phyloP scores from a whole-genome alignment of 140 eudicot species.

The Oenanthe javanica region DNA sequence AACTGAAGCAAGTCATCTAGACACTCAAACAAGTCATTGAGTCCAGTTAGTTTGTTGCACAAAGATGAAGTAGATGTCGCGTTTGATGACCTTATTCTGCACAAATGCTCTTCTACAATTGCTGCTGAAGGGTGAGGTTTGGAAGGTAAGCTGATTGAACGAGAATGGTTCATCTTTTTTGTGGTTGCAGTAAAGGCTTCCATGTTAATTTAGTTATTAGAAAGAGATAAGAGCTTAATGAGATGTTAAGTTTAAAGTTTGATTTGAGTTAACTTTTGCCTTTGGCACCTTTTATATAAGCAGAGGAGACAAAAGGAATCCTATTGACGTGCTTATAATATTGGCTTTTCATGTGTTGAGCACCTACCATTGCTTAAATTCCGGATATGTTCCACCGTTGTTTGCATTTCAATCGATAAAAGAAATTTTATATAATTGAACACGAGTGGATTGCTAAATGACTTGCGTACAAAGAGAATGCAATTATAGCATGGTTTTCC shows the following conservation, averaged over 20 bases:
- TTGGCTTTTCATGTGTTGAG: not conserved
- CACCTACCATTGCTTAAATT: not conserved
- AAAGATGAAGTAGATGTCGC: no score
- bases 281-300: slow-evolving; percentile 1
- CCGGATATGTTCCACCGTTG: not conserved
- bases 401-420: not conserved
- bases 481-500: not conserved
- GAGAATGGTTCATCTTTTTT: not conserved
- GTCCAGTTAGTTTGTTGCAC: not conserved
- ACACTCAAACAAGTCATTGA: not conserved
- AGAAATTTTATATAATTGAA: not conserved
- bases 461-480: not conserved
- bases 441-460: not conserved
- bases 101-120: not conserved
- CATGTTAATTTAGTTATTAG: not conserved
- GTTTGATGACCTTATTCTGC: no score
- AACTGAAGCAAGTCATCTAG: no score
- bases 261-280: not conserved
- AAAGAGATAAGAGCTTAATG: not conserved
- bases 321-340: not conserved
- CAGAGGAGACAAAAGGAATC: slow-evolving; percentile 6
- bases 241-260: not conserved
- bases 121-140: not conserved
- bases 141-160: not conserved
- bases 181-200: slow-evolving; percentile 11